Conservation (phyloP, 1,139 yeast species). For the Geotrichum bryndzae region DNA sequence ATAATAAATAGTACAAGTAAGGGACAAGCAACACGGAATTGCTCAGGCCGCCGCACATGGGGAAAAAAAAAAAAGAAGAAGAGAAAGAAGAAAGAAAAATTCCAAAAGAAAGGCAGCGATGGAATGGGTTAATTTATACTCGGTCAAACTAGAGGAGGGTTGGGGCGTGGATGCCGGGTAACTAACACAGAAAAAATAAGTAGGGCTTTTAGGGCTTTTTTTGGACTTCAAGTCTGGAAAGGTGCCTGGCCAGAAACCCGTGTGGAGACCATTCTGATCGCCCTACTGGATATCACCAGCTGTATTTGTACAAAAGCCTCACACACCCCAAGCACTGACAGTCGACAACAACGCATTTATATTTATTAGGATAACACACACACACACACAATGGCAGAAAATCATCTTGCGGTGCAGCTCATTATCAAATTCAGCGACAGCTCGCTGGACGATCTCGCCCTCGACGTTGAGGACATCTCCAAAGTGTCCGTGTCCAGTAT, state of each 20-base stretch:
- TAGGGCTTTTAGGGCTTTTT: neutral
- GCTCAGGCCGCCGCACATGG: constrained; percentile 67
- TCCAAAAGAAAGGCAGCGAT: neutral
- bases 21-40: constrained; percentile 60
- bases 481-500: constrained; percentile 41
- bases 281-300: neutral
- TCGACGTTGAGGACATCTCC: constrained; percentile 39
- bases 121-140: neutral
- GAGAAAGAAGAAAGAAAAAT: neutral
- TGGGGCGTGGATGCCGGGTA: neutral
- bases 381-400: neutral
- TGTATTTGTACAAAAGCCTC: neutral
- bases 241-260: neutral
- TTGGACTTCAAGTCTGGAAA: neutral
- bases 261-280: neutral
- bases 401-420: constrained; percentile 24
- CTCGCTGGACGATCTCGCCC: constrained; percentile 40
- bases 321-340: neutral
- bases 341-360: neutral
- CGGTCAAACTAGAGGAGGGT: neutral
- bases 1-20: constrained; percentile 26
- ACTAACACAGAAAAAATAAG: no score
- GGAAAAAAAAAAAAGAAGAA: constrained; percentile 26
- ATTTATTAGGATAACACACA: no score
- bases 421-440: constrained; percentile 50